phyloP scores from a whole-genome alignment of 2,329 filamentous ascomycete genomes.

The Colletotrichum siamense region DNA sequence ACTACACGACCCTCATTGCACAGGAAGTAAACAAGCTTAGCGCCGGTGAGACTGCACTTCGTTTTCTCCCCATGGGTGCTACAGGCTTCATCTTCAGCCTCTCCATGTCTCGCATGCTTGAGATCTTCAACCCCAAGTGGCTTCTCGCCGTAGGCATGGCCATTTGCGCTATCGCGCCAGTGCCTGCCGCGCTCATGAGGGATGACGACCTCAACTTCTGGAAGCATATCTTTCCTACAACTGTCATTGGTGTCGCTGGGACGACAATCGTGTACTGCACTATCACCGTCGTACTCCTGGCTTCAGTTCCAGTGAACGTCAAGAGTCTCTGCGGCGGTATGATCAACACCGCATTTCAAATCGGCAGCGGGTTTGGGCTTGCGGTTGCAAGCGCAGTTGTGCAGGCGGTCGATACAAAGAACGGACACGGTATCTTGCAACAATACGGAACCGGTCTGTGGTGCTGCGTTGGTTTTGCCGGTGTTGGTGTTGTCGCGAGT shows the following conservation, averaged over 20 bases:
- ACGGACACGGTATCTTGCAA: neutral
- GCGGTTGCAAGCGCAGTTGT: constrained; percentile 6
- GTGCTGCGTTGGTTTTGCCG: constrained; percentile 8
- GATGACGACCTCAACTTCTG: constrained; percentile 13
- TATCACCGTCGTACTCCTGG: constrained; percentile 16
- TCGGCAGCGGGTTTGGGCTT: constrained; percentile 8
- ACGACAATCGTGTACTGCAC: constrained; percentile 18
- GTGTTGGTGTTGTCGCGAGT: constrained; percentile 6
- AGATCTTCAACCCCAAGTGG: constrained; percentile 12
- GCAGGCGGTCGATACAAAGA: constrained; percentile 5
- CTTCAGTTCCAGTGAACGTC: constrained; percentile 12
- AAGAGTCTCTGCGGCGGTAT: constrained; percentile 20
- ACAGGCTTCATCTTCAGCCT: constrained; percentile 15
- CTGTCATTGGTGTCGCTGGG: constrained; percentile 7
- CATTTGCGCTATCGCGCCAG: constrained; percentile 6
- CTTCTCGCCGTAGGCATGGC: constrained; percentile 3
- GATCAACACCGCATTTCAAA: constrained; percentile 18
- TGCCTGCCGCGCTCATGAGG: constrained; percentile 7
- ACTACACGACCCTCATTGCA: constrained; percentile 16
- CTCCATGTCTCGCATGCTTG: constrained; percentile 17
- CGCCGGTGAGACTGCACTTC: constrained; percentile 6
- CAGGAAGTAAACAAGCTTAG: constrained; percentile 16
- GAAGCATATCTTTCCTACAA: constrained; percentile 16
- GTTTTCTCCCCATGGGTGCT: constrained; percentile 12
- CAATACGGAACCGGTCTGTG: constrained; percentile 8